Conservation (phyloP, 257 asterid species). For the Nicotiana knightiana region DNA sequence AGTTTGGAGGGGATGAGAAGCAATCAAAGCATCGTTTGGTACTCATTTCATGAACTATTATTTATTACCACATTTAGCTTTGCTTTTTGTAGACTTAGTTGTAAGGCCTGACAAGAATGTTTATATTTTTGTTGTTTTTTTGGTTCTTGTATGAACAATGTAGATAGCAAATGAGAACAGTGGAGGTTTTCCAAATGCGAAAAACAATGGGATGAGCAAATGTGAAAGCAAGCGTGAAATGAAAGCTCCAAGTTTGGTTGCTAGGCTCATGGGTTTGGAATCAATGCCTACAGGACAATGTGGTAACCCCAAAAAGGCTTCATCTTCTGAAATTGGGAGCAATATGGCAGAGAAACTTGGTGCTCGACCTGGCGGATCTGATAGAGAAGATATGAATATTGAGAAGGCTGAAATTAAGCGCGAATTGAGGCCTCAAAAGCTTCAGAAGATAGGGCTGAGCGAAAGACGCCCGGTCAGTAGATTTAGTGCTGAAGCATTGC, state of each 20-base stretch:
- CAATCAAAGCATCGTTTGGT: conserved; percentile 88
- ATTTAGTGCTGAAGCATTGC: conserved; percentile 58
- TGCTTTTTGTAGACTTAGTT: not conserved
- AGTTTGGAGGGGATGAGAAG: conserved; percentile 76
- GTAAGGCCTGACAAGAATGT: not conserved
- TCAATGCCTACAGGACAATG: conserved; percentile 59
- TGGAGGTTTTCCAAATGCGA: conserved; percentile 72
- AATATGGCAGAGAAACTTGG: conserved; percentile 19
- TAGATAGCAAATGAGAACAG: conserved; percentile 94
- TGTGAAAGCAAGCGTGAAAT: conserved; percentile 38
- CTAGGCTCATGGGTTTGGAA: conserved; percentile 96
- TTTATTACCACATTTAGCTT: not conserved
- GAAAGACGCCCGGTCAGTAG: conserved; percentile 47
- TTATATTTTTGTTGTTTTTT: not conserved
- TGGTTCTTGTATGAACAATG: conserved; percentile 15
- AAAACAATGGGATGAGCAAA: conserved; percentile 27
- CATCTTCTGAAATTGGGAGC: conserved; percentile 22
- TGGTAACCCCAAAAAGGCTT: conserved; percentile 40
- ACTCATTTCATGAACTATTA: conserved; percentile 4
- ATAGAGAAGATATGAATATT: conserved; percentile 27
- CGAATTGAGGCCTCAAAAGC: conserved; percentile 77
- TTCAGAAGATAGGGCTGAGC: conserved; percentile 61
- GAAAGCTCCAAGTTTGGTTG: conserved; percentile 77
- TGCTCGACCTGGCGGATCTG: conserved; percentile 7
- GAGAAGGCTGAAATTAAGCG: conserved; percentile 46